Conservation (phyloP, 179 eudicot genomes). For the Silene coronaria region DNA sequence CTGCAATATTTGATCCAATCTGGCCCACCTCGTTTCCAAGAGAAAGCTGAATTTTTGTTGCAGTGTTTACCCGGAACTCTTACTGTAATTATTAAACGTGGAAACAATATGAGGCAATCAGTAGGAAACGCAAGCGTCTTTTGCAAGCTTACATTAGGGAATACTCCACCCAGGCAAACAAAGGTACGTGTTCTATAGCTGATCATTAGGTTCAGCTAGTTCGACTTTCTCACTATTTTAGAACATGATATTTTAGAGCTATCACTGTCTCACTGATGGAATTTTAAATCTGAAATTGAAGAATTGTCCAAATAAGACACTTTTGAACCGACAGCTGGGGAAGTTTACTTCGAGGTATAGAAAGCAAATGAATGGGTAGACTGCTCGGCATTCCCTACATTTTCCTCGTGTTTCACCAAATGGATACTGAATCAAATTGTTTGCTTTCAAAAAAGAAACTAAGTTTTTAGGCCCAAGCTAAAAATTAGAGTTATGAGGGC, state of each 20-base stretch:
- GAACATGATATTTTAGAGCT: neutral
- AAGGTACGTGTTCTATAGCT: slow-evolving; percentile 43
- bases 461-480: neutral
- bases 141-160: slow-evolving; percentile 95
- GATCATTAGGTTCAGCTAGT: neutral
- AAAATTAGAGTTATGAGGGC: neutral
- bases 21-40: slow-evolving; percentile 97
- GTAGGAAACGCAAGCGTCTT: slow-evolving; percentile 87
- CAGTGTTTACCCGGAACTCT: slow-evolving; percentile 96
- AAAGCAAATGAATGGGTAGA: neutral
- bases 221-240: neutral
- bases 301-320: neutral
- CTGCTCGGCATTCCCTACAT: neutral
- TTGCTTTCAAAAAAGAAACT: neutral
- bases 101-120: slow-evolving; percentile 91
- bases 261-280: neutral
- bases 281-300: neutral
- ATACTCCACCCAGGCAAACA: slow-evolving; percentile 71
- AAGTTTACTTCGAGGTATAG: neutral
- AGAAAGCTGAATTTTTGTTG: slow-evolving; percentile 81
- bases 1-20: slow-evolving; percentile 88
- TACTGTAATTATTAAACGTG: slow-evolving; percentile 81
- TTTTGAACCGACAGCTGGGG: neutral
- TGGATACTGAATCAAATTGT: neutral
- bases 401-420: neutral